A percentile compares a stretch with the other conserved stretches of the same genome.
Conservation (phyloP, 129 eudicot species). For the Pittosporum tobira region DNA sequence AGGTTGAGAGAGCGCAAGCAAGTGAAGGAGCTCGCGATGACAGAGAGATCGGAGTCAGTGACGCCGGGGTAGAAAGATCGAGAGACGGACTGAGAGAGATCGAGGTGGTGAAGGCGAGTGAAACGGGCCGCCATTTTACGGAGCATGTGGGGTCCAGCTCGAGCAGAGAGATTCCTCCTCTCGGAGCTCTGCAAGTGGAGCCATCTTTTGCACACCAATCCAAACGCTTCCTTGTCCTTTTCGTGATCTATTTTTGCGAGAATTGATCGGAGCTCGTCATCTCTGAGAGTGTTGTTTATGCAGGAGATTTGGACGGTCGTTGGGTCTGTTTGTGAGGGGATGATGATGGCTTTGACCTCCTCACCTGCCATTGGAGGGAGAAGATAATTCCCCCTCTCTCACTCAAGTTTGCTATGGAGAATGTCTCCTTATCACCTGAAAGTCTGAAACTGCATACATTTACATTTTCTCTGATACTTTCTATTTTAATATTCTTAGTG, state of each 20-base stretch:
- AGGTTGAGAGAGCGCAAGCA: slow-evolving; percentile 51
- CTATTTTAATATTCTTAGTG: too few species aligned
- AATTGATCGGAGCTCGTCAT: slow-evolving; percentile 69
- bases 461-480: too few species aligned
- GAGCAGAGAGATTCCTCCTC: slow-evolving; percentile 71
- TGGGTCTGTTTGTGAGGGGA: too few species aligned
- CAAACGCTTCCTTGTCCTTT: slow-evolving; percentile 75
- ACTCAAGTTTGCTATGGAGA: too few species aligned
- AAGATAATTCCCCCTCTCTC: too few species aligned
- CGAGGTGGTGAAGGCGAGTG: slow-evolving; percentile 58
- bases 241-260: slow-evolving; percentile 40
- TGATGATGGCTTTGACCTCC: background rate
- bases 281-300: slow-evolving; percentile 56
- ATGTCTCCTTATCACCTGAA: too few species aligned
- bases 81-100: slow-evolving; percentile 62
- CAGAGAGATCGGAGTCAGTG: slow-evolving; percentile 78
- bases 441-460: too few species aligned
- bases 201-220: slow-evolving; percentile 93
- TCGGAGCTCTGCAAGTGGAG: slow-evolving; percentile 78
- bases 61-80: slow-evolving; percentile 90
- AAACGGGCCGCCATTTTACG: slow-evolving; percentile 74
- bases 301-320: too few species aligned
- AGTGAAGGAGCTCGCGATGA: slow-evolving; percentile 54
- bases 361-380: slow-evolving; percentile 1
- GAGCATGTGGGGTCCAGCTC: slow-evolving; percentile 97